Evolutionary conservation across 768 basidiomycete species (phyloP).

Genomic region (Lactifluus piperatus): DNA sequence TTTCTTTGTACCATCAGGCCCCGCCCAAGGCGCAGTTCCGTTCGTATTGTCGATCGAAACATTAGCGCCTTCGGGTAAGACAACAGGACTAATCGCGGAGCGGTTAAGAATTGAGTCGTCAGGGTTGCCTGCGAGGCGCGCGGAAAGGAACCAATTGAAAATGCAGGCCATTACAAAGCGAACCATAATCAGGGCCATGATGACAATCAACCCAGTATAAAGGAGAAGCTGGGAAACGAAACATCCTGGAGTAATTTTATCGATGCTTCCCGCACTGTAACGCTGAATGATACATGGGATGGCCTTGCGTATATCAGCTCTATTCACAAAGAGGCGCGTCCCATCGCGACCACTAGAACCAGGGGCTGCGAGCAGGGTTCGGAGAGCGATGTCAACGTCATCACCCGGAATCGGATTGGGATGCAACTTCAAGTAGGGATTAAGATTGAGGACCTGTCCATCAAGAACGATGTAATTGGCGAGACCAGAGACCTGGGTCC

Average conservation of each 20-base stretch:
- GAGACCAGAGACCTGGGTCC: slow-evolving; percentile 75
- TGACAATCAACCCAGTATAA: slow-evolving; percentile 84
- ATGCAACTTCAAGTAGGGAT: slow-evolving; percentile 73
- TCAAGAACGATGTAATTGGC: slow-evolving; percentile 81
- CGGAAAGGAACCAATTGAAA: slow-evolving; percentile 95
- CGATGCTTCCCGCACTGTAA: slow-evolving; percentile 91
- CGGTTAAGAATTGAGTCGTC: slow-evolving; percentile 63
- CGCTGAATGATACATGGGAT: slow-evolving; percentile 77
- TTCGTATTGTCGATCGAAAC: slow-evolving; percentile 83
- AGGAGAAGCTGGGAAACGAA: slow-evolving; percentile 85
- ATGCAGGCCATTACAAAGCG: slow-evolving; percentile 95
- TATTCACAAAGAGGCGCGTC: slow-evolving; percentile 78
- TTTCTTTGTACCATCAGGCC: slow-evolving; percentile 41
- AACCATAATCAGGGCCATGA: slow-evolving; percentile 81
- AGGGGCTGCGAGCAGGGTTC: slow-evolving; percentile 51
- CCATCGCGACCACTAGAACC: slow-evolving; percentile 72
- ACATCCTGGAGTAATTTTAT: slow-evolving; percentile 94
- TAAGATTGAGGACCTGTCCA: slow-evolving; percentile 89
- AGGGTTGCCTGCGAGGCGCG: slow-evolving; percentile 69
- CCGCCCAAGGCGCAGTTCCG: slow-evolving; percentile 94
- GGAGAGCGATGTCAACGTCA: slow-evolving; percentile 73
- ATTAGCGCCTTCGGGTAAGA: slow-evolving; percentile 95
- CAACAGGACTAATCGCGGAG: slow-evolving; percentile 86
- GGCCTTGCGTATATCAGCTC: slow-evolving; percentile 51
- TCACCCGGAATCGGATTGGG: slow-evolving; percentile 61